Conservation (phyloP, 495 filamentous ascomycete genomes). For the Penicillium bialowiezense region DNA sequence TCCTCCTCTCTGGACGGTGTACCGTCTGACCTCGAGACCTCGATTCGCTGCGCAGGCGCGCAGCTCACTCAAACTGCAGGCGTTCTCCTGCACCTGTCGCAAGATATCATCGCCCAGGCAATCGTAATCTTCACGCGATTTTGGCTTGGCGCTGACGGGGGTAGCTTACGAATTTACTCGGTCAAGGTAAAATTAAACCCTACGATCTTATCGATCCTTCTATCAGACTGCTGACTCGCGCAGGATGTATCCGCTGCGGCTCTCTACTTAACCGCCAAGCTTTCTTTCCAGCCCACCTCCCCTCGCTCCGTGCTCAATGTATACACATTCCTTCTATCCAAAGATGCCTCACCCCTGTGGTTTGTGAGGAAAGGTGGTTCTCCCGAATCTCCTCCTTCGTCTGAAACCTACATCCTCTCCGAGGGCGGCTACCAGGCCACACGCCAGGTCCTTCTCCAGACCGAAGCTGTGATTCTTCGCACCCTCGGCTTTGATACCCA, state of each 20-base stretch:
- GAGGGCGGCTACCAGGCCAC: conserved; percentile 66
- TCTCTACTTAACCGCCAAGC: conserved; percentile 80
- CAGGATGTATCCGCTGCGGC: conserved; percentile 80
- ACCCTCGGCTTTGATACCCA: conserved; percentile 78
- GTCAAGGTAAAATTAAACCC: conserved; percentile 45
- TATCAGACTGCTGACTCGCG: neutral
- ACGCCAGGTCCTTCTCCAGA: conserved; percentile 59
- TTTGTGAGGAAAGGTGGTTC: conserved; percentile 35
- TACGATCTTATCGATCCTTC: neutral
- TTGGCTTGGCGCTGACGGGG: conserved; percentile 69
- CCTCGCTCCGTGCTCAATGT: conserved; percentile 80
- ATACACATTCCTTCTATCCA: conserved; percentile 76
- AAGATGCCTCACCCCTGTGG: conserved; percentile 57
- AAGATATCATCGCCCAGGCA: conserved; percentile 85
- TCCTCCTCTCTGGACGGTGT: conserved; percentile 67
- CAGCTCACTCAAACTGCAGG: conserved; percentile 87
- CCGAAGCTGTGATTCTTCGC: conserved; percentile 73
- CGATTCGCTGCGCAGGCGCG: conserved; percentile 53
- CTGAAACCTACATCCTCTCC: conserved; percentile 67
- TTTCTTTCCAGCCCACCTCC: conserved; percentile 71
- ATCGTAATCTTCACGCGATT: conserved; percentile 87
- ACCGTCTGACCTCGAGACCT: conserved; percentile 72
- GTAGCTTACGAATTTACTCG: conserved; percentile 56
- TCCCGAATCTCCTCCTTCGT: conserved; percentile 36
- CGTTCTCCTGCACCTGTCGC: conserved; percentile 77